Base-by-base conservation (phyloP, 2,329 filamentous ascomycete species). In the Sclerotinia trifoliorum region DNA sequence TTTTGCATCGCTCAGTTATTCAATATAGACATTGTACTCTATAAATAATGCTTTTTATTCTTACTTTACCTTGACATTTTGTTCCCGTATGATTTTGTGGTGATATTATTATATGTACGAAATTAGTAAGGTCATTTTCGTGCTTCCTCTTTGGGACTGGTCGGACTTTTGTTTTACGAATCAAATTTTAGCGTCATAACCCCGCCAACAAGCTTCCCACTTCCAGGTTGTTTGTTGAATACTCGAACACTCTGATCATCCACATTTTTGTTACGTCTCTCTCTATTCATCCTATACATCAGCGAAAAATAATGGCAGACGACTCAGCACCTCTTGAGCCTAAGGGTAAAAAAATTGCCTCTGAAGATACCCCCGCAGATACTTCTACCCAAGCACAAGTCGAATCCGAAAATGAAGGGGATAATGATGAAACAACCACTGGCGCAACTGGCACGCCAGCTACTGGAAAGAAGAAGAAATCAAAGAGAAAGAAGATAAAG, bases 281-380 rank as follows among this genome's bases (percentile, higher is more conserved):
- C 3, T n/a, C 26, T 39, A 26, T 51, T 51, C 17, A 26, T 63
- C n/a, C 8, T 63, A 21, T 26, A 42, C 21, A 49, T 32, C 26
- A 26, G 11, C 29, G 35, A 24, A 35, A 60, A 71, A 66, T 17
- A 58, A 83, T 84, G 81, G 81, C 85, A 74, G 84, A 90, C 78
- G 85, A 89, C 77, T 89, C 88, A 56, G 91, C 90, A 75, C 81
- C 84, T 68, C 81, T 84, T 70, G 86, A 89, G 70, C 80, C 82
- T 71, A 77, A 80, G 69, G 78, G 80, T 72, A 82, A 84, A 72
- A 80, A 83, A 73, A 80, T 80, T 29, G 72, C 68, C 17, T 69
- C 70, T 24, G 71, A 76, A 51, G 68, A 70, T 3, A 71, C 71
- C 11, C 54, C 65, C 26, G 70, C 74, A 60, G 39, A 55, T 13